Base-by-base conservation (phyloP, 1,284 basidiomycete genomes). In the Porogramme epimiltina region DNA sequence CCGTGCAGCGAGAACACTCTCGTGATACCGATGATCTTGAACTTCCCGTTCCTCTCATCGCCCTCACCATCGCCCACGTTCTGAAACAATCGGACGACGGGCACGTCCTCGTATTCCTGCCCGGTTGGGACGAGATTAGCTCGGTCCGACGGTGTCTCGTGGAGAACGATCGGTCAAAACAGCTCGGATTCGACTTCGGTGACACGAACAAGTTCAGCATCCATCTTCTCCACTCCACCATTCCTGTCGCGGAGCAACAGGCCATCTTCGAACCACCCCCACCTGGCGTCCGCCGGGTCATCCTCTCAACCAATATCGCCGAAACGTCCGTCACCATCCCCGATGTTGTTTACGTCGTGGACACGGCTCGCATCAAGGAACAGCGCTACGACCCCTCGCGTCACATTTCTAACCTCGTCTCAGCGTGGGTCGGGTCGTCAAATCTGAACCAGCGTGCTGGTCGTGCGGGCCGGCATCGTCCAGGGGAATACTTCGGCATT, bases 251-350 rank as follows among this genome's bases (percentile, higher is more conserved):
- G 2, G 95, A 98, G 62, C 95, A 98, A 67, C 92, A 95, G 67
- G 80, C 85, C 52, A 90, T 98, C 51, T 98, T 98, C 68, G 86
- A 89, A 19, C 89, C 91, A 3, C 87, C 93, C 15, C 78, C 84
- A 0, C 60, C 68, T 2, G 91, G 93, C 18, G 80, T 95, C 19
- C 86, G 95, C 55, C 84, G 93, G 18, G 79, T 98, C 66, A 96
- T 98, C 60, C 78, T 98, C 37, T 84, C 95, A 3, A 98, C 95
- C 42, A 98, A 98, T 70, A 96, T 98, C 54, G 96, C 95, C 13
- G 95, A 98, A 73, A 97, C 95, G 1, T 95, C 92, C 4, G 82
- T 98, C 61, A 98, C 95, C 1, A 98, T 98, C 60, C 95, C 95
- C 1, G 93, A 98, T 65, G 94, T 98, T 24, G 94, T 97, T 5